Percentiles rank a stretch among this genome's conserved stretches.
phyloP scores from a whole-genome alignment of 208 protist genomes.

The Phytomonas sp. region DNA sequence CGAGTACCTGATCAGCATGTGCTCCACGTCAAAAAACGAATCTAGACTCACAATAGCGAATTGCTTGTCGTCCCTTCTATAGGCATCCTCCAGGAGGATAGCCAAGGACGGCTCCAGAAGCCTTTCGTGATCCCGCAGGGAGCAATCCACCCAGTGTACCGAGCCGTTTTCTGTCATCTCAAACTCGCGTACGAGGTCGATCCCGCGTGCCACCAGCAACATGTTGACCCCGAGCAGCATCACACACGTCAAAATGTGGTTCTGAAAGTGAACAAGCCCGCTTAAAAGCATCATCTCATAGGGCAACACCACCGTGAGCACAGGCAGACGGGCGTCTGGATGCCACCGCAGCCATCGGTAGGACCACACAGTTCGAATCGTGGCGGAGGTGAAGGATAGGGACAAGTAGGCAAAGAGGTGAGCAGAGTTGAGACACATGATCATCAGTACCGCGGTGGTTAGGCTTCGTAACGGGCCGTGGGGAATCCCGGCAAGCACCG shows the following conservation, averaged over 20 bases:
- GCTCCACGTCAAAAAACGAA: slow-evolving; percentile 46
- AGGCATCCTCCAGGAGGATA: slow-evolving; percentile 59
- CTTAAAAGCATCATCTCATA: slow-evolving; percentile 50
- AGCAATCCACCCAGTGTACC: slow-evolving; percentile 48
- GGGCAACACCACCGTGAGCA: slow-evolving; percentile 32
- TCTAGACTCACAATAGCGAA: slow-evolving; percentile 53
- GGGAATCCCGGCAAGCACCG: slow-evolving; percentile 32
- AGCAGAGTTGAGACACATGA: slow-evolving; percentile 64
- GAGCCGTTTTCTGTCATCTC: slow-evolving; percentile 55
- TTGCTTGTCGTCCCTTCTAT: slow-evolving; percentile 35
- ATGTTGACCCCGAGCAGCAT: slow-evolving; percentile 42
- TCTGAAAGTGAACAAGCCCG: slow-evolving; percentile 49
- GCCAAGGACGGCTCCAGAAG: slow-evolving; percentile 47
- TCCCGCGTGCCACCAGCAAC: slow-evolving; percentile 45
- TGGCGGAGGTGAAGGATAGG: slow-evolving; percentile 35
- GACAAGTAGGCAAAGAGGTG: slow-evolving; percentile 52
- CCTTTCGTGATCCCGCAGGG: slow-evolving; percentile 5
- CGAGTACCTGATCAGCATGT: slow-evolving; percentile 44
- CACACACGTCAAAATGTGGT: slow-evolving; percentile 30
- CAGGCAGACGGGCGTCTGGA: slow-evolving; percentile 36
- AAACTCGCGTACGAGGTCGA: slow-evolving; percentile 71
- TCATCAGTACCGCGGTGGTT: slow-evolving; percentile 36
- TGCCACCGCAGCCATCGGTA: slow-evolving; percentile 55
- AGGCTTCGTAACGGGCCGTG: slow-evolving; percentile 21
- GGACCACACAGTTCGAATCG: slow-evolving; percentile 40